Evolutionary conservation across 345 rosid species (phyloP), one percentile per base, ranked within the genome.

Genomic region (Dovyalis caffra): DNA sequence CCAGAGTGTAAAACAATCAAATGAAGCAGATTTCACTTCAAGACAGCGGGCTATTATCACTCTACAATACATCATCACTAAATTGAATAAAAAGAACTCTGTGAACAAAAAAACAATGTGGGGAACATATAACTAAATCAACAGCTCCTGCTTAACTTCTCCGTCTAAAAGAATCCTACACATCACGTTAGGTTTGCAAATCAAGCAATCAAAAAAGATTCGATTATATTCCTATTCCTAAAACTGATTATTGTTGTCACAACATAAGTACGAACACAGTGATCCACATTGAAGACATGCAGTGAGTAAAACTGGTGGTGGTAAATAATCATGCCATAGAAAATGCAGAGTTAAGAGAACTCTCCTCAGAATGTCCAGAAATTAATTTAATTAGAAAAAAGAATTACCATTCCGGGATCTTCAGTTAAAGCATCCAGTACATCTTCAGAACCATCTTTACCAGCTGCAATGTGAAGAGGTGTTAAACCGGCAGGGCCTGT

Each of bases 391-490:
- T 18, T 18, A 38, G 20, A 49, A 23, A 66, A n/a, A 75, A 20
- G 11, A 79, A 43, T 85, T 79, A 95, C 99, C 99, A 84, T 89
- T 83, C 88, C 86, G 51, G 97, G 97, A 79, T 93, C 99, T 75
- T 90, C 84, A 28, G 91, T 92, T 74, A 96, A 82, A 66, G 97
- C 92, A 72, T 93, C 95, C 76, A 96, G 76, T 43, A 92, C 89
- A 69, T 87, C 94, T 85, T 96, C 97, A 33, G 99, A 93, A 75
- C 89, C 94, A 83, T 96, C 99, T 90, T 89, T 96, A 71, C 99
- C 99, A 1, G 99, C 99, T 67, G 97, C 99, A 74, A 96, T 90
- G 85, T 96, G 99, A 74, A 93, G 97, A 82, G 99, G 98, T 29
- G 99, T 96, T 89, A 93, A 87, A 83, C 99, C 97, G 29, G 88